Conservation (phyloP, 371 early-diverging fungal species). For the Nematocida displodere region DNA sequence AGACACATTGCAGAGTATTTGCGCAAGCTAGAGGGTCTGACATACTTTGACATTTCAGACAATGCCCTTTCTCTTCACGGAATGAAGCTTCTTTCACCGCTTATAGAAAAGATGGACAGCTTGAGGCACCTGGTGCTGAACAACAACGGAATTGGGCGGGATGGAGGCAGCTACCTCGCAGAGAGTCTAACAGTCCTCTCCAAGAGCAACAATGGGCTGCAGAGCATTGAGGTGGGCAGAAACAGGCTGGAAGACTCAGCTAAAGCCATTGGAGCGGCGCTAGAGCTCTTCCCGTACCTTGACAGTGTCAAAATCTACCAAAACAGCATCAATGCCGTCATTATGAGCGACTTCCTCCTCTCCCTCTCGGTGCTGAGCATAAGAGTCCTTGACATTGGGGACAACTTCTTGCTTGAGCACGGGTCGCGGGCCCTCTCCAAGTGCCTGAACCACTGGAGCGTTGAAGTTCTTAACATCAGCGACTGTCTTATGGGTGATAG, state of each 20-base stretch:
- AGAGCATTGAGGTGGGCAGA: slow-evolving; percentile 60
- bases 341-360: slow-evolving; percentile 55
- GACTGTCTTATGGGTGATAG: slow-evolving; percentile 61
- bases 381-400: slow-evolving; percentile 62
- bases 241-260: slow-evolving; percentile 62
- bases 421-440: slow-evolving; percentile 54
- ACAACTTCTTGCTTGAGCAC: slow-evolving; percentile 63
- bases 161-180: slow-evolving; percentile 58
- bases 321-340: slow-evolving; percentile 62
- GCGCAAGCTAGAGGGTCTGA: slow-evolving; percentile 31
- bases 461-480: slow-evolving; percentile 55
- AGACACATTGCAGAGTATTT: slow-evolving; percentile 43
- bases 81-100: slow-evolving; percentile 57
- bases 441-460: slow-evolving; percentile 49
- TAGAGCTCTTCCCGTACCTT: slow-evolving; percentile 57
- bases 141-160: slow-evolving; percentile 65
- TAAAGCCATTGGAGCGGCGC: slow-evolving; percentile 50
- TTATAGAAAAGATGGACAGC: slow-evolving; percentile 53
- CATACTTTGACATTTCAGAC: slow-evolving; percentile 60
- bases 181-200: slow-evolving; percentile 45
- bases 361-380: slow-evolving; percentile 36
- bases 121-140: slow-evolving; percentile 59
- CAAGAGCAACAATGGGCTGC: slow-evolving; percentile 53
- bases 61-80: slow-evolving; percentile 64
- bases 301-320: slow-evolving; percentile 59